Percentiles rank a stretch among this genome's conserved stretches.
Evolutionary conservation across 2,329 filamentous ascomycete species (phyloP).

Genomic region (Ceratocystis ficicola): DNA sequence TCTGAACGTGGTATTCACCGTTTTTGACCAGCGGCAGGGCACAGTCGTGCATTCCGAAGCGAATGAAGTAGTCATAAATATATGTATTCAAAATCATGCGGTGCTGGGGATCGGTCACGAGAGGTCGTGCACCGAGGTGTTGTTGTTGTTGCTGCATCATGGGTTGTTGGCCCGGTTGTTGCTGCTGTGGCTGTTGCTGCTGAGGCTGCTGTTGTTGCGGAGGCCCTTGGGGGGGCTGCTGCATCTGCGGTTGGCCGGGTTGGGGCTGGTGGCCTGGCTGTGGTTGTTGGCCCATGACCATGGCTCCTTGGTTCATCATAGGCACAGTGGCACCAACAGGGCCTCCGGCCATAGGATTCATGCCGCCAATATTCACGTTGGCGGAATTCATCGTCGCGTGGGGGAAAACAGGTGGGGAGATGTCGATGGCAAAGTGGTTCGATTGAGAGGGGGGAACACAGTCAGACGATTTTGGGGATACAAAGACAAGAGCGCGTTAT

Average conservation of each 20-base stretch:
- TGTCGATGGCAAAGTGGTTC: not conserved
- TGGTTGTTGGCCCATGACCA: slow-evolving; percentile 25
- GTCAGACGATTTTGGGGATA: not conserved
- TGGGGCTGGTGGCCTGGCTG: slow-evolving; percentile 26
- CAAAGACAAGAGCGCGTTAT: not conserved
- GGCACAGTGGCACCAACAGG: slow-evolving; percentile 51
- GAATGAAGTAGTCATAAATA: slow-evolving; percentile 85
- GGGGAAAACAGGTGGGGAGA: not conserved
- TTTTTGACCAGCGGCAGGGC: slow-evolving; percentile 60
- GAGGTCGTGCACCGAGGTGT: slow-evolving; percentile 28
- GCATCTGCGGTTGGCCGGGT: slow-evolving; percentile 23
- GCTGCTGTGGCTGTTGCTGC: slow-evolving; percentile 25
- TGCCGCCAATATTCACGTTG: slow-evolving; percentile 52
- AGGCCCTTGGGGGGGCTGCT: slow-evolving; percentile 20
- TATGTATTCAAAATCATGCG: slow-evolving; percentile 64
- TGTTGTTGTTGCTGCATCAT: slow-evolving; percentile 25
- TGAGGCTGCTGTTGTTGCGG: slow-evolving; percentile 17
- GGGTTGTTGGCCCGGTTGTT: slow-evolving; percentile 29
- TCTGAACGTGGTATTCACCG: slow-evolving; percentile 22
- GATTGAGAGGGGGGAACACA: not conserved
- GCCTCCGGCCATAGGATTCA: slow-evolving; percentile 54
- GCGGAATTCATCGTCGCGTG: slow-evolving; percentile 39
- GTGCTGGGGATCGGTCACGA: slow-evolving; percentile 35
- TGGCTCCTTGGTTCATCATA: slow-evolving; percentile 52
- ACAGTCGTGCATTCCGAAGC: slow-evolving; percentile 70